A percentile compares a stretch with the other conserved stretches of the same genome.
These are phyloP conservation scores for Candida tallmaniae DNA, from an alignment of 805 yeast species.

Conservation along the genomic window DNA sequence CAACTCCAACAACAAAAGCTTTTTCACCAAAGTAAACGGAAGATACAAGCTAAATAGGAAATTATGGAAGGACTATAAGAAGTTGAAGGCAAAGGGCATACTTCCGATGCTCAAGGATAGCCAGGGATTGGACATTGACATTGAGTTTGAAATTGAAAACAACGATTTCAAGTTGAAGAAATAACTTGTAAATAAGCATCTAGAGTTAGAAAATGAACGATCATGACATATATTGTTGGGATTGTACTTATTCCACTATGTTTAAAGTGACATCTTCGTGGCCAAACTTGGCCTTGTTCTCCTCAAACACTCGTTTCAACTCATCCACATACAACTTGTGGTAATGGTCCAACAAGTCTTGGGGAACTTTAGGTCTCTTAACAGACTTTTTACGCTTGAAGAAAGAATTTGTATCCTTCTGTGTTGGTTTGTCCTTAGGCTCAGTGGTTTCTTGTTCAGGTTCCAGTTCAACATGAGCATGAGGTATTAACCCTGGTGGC, in stretches of 20 bases:
- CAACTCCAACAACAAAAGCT: constrained; percentile 9
- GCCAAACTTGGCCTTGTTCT: constrained; percentile 54
- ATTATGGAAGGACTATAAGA: constrained; percentile 27
- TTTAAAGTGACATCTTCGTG: constrained; percentile 45
- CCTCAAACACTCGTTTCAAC: constrained; percentile 58
- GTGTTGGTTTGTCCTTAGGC: neutral
- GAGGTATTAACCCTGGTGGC: constrained; percentile 37
- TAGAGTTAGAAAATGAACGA: neutral
- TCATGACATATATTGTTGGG: neutral
- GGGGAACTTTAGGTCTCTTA: constrained; percentile 29
- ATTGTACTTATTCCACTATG: constrained; percentile 30
- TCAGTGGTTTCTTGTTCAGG: constrained; percentile 3
- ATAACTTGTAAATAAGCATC: constrained; percentile 1
- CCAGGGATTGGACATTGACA: constrained; percentile 6
- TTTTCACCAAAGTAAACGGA: constrained; percentile 9
- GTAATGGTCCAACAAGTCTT: constrained; percentile 53
- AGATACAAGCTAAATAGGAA: constrained; percentile 30
- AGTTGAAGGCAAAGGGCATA: constrained; percentile 24
- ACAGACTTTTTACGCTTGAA: constrained; percentile 12
- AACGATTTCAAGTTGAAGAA: constrained; percentile 5
- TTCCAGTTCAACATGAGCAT: constrained; percentile 6
- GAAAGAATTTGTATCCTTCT: constrained; percentile 3
- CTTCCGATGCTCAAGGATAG: constrained; percentile 13
- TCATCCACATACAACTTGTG: constrained; percentile 69
- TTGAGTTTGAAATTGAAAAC: constrained; percentile 11